Percentiles rank a stretch among this genome's conserved stretches.
Evolutionary conservation across 306 rosid species (phyloP).

Genomic region (Myrica gale): DNA sequence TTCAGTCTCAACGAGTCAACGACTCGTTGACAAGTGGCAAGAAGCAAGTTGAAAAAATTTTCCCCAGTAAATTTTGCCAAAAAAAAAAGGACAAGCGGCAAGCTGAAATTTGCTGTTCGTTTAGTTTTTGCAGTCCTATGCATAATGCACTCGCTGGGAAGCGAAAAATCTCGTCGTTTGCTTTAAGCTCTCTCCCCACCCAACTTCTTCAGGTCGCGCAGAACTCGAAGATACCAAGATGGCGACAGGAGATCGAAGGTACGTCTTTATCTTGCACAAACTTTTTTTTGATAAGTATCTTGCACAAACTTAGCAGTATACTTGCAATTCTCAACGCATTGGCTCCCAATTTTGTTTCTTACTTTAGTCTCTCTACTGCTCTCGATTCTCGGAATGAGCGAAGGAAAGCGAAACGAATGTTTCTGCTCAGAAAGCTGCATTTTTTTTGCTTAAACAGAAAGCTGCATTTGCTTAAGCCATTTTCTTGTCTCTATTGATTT

Average conservation of each 20-base stretch:
- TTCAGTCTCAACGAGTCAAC: too few species aligned
- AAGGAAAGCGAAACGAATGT: background rate
- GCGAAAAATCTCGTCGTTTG: background rate
- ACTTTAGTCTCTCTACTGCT: background rate
- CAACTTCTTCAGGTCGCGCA: background rate
- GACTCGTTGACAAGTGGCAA: too few species aligned
- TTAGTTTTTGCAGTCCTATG: too few species aligned
- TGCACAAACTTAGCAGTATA: too few species aligned
- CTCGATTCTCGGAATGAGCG: background rate
- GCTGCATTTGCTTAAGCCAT: background rate
- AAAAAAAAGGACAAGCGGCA: too few species aligned
- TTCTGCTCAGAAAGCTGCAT: background rate
- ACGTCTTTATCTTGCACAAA: background rate
- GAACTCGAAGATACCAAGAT: background rate
- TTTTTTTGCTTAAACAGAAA: too few species aligned
- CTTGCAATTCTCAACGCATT: background rate
- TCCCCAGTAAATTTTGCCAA: too few species aligned
- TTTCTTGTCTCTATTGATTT: too few species aligned
- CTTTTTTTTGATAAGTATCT: too few species aligned
- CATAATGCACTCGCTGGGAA: too few species aligned
- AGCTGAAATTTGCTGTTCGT: too few species aligned
- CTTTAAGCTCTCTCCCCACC: background rate
- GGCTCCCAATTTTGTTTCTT: background rate
- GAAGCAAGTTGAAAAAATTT: too few species aligned
- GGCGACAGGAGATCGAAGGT: slow-evolving; percentile 2